These are phyloP conservation scores for Termitomyces sp. DNA, from an alignment of 768 basidiomycete genomes.

Conservation along the genomic window DNA sequence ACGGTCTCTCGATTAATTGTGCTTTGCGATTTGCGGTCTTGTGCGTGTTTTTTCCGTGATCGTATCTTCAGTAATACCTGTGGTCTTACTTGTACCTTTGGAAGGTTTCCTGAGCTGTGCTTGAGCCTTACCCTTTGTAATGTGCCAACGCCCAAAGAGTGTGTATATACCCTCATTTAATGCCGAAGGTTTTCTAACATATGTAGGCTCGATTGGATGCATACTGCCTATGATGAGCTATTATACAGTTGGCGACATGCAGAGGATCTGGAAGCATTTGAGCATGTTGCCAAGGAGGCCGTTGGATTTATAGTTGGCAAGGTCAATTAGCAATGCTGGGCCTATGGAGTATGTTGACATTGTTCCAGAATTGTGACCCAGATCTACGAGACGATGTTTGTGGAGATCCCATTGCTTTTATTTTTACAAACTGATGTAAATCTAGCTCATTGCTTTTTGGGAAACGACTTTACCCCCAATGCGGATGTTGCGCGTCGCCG, in stretches of 20 bases:
- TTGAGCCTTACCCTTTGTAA: constrained; percentile 65
- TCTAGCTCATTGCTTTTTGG: constrained; percentile 69
- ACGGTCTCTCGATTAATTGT: constrained; percentile 47
- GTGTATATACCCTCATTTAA: constrained; percentile 18
- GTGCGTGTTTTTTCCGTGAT: constrained; percentile 32
- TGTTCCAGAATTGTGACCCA: constrained; percentile 38
- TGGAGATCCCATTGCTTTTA: constrained; percentile 1
- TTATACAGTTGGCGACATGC: constrained; percentile 59
- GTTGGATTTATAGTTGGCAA: constrained; percentile 48
- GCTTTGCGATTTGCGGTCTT: constrained; percentile 61
- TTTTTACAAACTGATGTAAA: neutral
- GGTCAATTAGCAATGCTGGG: constrained; percentile 30
- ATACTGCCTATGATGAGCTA: constrained; percentile 59
- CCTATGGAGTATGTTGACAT: constrained; percentile 2
- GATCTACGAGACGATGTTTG: constrained; percentile 65
- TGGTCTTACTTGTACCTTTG: neutral
- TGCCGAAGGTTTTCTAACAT: constrained; percentile 1
- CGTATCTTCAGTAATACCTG: too few relatives aligned
- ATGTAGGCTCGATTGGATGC: constrained; percentile 50
- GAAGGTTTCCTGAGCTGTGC: constrained; percentile 68
- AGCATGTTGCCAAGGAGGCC: constrained; percentile 58
- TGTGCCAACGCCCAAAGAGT: constrained; percentile 65
- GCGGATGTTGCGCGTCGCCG: constrained; percentile 43
- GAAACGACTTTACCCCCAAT: constrained; percentile 48
- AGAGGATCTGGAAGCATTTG: constrained; percentile 59